Base-by-base conservation (phyloP, 2,329 filamentous ascomycete species). In the Aspergillus clavatus region DNA sequence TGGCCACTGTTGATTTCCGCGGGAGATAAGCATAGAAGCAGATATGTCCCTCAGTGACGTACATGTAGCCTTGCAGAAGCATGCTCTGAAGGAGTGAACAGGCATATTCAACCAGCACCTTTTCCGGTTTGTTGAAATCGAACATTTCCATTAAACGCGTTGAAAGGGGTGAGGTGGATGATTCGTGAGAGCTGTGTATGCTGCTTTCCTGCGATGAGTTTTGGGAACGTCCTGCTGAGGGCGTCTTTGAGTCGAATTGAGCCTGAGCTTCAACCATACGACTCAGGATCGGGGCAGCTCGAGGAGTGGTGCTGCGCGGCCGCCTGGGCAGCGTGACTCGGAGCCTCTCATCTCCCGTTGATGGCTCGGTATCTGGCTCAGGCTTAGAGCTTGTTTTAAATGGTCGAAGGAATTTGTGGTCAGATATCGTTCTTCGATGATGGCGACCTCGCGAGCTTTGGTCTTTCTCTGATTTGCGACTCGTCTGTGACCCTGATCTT, bases 1-100 rank as follows among this genome's bases (percentile, higher is more conserved):
- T 80, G 14, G 86, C 79, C 43, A 83, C 77, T 55, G 87, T 81
- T 41, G 86, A 82, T 75, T 93, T 95, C 74, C 90, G 94, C 5
- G 89, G 89, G n/a, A 97, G 78, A 63, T 96, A 96, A 29, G 93
- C 89, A 63, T 96, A 97, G 66, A 97, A 98, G 70, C 90, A 96
- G 50, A 97, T 86, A 63, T 98, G 93, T 57, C 84, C 86, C 50
- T 86, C 77, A 0, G 93, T 97, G 60, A 98, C 87, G 70, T 97
- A 97, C 78, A 98, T 84, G 65, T 93, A 96, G 5, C 93, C 93
- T 63, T 96, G 89, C 7, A 97, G 77, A 23, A 97, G 74, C 36
- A 95, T 89, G 61, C 86, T 95, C 65, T 96, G 89, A 26, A 97
- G 72, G 29, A 97, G 73, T 83, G 89, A 96, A 70, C 91, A 97